phyloP scores from a whole-genome alignment of 371 early-diverging fungal species.

The Apophysomyces ossiformis region DNA sequence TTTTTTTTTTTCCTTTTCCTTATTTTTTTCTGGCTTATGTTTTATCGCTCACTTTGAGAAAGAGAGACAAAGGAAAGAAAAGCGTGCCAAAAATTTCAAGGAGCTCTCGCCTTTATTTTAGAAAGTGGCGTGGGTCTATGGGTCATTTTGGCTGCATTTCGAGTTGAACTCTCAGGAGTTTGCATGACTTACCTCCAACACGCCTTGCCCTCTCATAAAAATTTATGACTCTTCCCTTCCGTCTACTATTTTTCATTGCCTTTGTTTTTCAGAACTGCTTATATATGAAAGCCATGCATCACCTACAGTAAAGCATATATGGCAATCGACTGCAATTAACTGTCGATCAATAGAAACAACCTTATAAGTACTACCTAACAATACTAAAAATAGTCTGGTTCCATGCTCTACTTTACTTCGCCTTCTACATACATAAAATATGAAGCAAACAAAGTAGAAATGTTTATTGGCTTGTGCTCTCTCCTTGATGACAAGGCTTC shows the following conservation, averaged over 20 bases:
- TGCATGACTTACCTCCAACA: too few species aligned
- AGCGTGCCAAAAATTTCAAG: background rate
- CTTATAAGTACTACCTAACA: background rate
- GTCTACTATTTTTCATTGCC: background rate
- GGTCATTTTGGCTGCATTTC: too few species aligned
- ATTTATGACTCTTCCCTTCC: too few species aligned
- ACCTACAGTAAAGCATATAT: background rate
- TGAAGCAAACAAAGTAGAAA: too few species aligned
- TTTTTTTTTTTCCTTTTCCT: constrained; percentile 1
- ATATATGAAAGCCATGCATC: background rate
- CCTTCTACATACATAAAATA: too few species aligned
- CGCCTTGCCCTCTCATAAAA: too few species aligned
- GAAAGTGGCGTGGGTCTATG: constrained; percentile 4
- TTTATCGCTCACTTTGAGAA: background rate
- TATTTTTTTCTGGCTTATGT: background rate
- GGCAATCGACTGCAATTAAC: constrained; percentile 5
- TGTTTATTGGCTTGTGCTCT: too few species aligned
- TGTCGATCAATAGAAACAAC: constrained; percentile 8
- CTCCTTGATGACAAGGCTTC: too few species aligned
- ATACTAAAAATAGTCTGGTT: too few species aligned
- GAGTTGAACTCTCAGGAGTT: too few species aligned
- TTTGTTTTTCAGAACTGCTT: background rate
- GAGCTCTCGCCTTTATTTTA: constrained; percentile 3
- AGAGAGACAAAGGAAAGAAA: background rate
- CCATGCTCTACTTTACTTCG: too few species aligned